Base-by-base conservation (phyloP, 1,284 basidiomycete genomes). In the Tausonia pullulans region DNA sequence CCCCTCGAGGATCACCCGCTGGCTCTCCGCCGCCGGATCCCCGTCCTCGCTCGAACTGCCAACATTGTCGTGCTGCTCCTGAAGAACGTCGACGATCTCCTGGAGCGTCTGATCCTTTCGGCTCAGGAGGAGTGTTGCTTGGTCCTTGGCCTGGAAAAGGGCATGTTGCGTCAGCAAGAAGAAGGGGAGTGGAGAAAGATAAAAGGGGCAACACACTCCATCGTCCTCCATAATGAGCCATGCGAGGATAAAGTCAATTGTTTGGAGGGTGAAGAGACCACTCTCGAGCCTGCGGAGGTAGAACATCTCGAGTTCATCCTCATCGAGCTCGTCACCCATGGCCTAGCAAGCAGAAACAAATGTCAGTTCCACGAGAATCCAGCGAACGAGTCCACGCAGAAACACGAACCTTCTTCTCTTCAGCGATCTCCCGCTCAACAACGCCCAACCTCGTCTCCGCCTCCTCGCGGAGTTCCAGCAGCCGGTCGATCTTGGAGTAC, bases 181-280 rank as follows among this genome's bases (percentile, higher is more conserved):
- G 67, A 44, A 46, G 53, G 40, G 27, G 39, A 43, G 39, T 51
- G 52, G 16, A 64, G 3, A 58, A 50, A 44, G 13, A 49, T 4
- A 58, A 56, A 48, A 9, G 11, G 16, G 14, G 58, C 41, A 3
- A 74, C 88, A 67, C 77, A 94, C 92, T 45, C 93, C 96, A 71
- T 98, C 96, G 71, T 98, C 96, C 77, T 99, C 96, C 92, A 98
- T 96, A 65, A 84, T 83, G 43, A 98, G 76, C 96, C 96, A 99
- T 1, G 88, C 93, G 43, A 98, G 76, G 60, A 97, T 86, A 68
- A 94, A 96, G 75, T 98, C 95, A 39, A 90, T 83, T 14, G 87
- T 88, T 72, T 98, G 95, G 9, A 98, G 75, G 1, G 87, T 87
- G 73, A 89, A 94, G 48, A 97, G 76, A 0, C 95, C 96, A 2